Percentiles rank a stretch among this genome's conserved stretches.
Conservation (phyloP, 345 rosid species). For the Citrus sp. region DNA sequence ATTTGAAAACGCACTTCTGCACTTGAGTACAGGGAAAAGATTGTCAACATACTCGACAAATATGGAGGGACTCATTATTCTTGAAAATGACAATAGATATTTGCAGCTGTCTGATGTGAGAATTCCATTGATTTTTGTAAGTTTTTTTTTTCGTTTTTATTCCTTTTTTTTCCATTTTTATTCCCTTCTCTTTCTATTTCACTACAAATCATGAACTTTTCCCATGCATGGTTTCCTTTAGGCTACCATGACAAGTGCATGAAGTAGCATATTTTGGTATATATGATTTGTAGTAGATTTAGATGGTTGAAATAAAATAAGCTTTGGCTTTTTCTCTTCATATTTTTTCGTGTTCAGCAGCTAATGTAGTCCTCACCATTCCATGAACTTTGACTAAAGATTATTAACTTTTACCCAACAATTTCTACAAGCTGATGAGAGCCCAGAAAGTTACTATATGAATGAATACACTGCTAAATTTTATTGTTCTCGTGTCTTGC, state of each 20-base stretch:
- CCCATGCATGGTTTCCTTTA: background rate
- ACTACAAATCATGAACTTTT: background rate
- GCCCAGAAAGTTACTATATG: background rate
- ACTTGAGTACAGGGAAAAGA: conserved; percentile 39
- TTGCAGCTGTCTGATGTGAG: conserved; percentile 81
- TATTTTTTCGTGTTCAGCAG: background rate
- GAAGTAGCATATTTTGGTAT: too few species aligned
- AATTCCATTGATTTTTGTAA: conserved; percentile 82
- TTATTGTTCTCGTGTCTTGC: conserved; percentile 16
- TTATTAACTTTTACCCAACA: background rate
- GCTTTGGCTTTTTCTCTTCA: background rate
- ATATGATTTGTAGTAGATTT: background rate
- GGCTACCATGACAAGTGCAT: background rate
- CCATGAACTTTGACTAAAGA: background rate
- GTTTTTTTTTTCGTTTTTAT: conserved; percentile 17
- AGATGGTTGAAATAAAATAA: background rate
- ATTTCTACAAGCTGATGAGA: background rate
- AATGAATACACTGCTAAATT: background rate
- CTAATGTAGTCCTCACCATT: background rate
- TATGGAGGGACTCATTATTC: conserved; percentile 29
- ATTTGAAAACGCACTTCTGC: conserved; percentile 65
- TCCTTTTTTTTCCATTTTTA: background rate
- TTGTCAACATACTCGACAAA: conserved; percentile 34
- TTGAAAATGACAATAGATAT: conserved; percentile 59
- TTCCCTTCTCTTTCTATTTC: background rate